Evolutionary conservation across 176 grass and related monocot species (phyloP).

Genomic region (Oryza meridionalis): DNA sequence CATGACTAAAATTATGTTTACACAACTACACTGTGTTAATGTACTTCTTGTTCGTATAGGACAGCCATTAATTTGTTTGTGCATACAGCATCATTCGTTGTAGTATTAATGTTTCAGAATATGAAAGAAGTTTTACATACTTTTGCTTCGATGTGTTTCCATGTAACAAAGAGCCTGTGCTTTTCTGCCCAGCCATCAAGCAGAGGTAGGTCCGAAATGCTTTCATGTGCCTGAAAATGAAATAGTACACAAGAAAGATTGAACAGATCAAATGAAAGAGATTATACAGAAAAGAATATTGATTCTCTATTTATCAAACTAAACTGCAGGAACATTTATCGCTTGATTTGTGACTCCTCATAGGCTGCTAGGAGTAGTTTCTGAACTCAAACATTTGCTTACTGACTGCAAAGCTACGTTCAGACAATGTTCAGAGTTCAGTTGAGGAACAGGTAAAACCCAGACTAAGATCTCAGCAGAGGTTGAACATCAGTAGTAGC

Average conservation of each 20-base stretch:
- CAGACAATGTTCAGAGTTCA: not conserved
- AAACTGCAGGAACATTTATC: not conserved
- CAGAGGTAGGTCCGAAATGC: slow-evolving; percentile 63
- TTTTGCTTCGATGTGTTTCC: slow-evolving; percentile 93
- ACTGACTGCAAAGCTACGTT: not conserved
- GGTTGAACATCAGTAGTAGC: not conserved
- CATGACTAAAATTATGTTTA: not conserved
- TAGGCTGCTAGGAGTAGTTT: not conserved
- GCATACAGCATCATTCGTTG: not conserved
- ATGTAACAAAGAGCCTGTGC: slow-evolving; percentile 77
- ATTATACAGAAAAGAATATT: not conserved
- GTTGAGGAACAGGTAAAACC: not conserved
- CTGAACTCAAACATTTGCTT: not conserved
- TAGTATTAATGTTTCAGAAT: not conserved
- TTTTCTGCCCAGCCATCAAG: slow-evolving; percentile 88
- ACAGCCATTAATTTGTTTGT: not conserved
- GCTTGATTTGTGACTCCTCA: not conserved
- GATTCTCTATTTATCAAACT: not conserved
- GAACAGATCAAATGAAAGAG: not conserved
- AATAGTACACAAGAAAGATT: slow-evolving; percentile 1
- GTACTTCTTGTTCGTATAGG: not conserved
- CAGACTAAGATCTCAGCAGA: not conserved
- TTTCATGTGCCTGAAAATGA: slow-evolving; percentile 68
- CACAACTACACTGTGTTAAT: not conserved
- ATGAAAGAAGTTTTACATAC: slow-evolving; percentile 35